Conservation (phyloP, 768 basidiomycete species). For the Hysterangium stoloniferum region DNA sequence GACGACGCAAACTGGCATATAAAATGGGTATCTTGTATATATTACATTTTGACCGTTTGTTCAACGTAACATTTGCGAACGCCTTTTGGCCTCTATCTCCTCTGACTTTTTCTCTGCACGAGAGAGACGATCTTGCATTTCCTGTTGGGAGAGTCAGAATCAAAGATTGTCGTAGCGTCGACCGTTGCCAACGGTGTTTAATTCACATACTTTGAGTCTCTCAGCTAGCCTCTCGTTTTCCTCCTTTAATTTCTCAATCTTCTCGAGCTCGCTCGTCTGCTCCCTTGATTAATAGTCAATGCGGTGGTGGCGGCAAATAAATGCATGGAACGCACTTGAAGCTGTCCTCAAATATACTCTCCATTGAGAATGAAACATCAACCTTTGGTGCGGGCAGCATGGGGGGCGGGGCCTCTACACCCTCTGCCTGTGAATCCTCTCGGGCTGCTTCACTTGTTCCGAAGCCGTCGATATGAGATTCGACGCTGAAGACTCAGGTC, state of each 20-base stretch:
- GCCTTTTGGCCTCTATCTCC: conserved; percentile 3
- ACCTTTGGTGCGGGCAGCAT: conserved; percentile 45
- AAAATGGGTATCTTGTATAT: too few species aligned
- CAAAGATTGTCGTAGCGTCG: conserved; percentile 29
- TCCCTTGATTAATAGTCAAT: not conserved
- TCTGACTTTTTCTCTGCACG: conserved; percentile 10
- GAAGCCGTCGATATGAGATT: not conserved
- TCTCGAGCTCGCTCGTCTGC: conserved; percentile 17
- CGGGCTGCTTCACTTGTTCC: not conserved
- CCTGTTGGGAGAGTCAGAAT: not conserved
- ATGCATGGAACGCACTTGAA: conserved; percentile 8
- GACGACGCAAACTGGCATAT: too few species aligned
- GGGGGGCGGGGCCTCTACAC: conserved; percentile 26
- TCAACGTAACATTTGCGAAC: conserved; percentile 10
- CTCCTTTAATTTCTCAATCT: conserved; percentile 58
- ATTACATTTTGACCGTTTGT: too few species aligned
- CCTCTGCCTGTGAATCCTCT: not conserved
- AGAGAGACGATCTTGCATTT: conserved; percentile 11
- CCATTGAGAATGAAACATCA: conserved; percentile 35
- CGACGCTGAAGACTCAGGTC: conserved; percentile 7
- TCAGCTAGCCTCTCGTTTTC: conserved; percentile 76
- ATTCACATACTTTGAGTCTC: conserved; percentile 67
- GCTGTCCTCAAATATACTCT: conserved; percentile 33
- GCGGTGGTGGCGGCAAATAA: not conserved
- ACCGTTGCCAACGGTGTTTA: conserved; percentile 69